These are phyloP conservation scores for Dactylellina haptotyla DNA, from an alignment of 2,329 filamentous ascomycete genomes.

Conservation along the genomic window DNA sequence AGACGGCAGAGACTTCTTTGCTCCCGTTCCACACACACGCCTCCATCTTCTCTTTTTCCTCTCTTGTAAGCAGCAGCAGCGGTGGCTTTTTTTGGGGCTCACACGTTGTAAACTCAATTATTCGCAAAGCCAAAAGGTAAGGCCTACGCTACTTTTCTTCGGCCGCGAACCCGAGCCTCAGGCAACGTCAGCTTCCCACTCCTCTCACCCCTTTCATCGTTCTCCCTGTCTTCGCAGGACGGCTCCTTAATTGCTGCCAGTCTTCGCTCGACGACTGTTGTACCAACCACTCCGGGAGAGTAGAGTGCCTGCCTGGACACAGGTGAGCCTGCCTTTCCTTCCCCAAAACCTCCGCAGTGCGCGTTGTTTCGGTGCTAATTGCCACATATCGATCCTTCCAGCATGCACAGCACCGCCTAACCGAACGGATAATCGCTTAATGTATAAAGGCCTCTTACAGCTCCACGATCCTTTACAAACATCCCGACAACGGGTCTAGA, in stretches of 20 bases:
- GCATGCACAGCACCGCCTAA: slow-evolving; percentile 49
- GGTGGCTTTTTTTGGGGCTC: neutral
- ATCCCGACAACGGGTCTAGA: slow-evolving; percentile 36
- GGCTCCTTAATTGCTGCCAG: slow-evolving; percentile 30
- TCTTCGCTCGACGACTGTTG: slow-evolving; percentile 9
- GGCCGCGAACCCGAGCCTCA: slow-evolving; percentile 26
- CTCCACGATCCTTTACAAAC: slow-evolving; percentile 50
- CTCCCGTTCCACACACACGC: no score
- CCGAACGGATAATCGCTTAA: slow-evolving; percentile 54
- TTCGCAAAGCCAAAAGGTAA: slow-evolving; percentile 9
- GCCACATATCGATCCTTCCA: neutral
- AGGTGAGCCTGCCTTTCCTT: slow-evolving; percentile 20
- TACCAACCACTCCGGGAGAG: slow-evolving; percentile 30
- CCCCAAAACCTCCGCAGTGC: slow-evolving; percentile 14
- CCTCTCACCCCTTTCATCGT: neutral
- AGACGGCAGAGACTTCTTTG: neutral
- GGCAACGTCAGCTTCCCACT: slow-evolving; percentile 25
- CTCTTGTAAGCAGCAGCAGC: slow-evolving; percentile 1
- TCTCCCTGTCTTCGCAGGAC: neutral
- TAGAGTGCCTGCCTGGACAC: slow-evolving; percentile 26
- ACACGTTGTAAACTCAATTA: slow-evolving; percentile 5
- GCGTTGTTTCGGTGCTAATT: slow-evolving; percentile 29
- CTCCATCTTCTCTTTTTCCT: slow-evolving; percentile 2
- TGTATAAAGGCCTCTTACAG: slow-evolving; percentile 55
- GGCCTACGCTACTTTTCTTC: slow-evolving; percentile 26